Evolutionary conservation across 768 basidiomycete genomes (phyloP).

Genomic region (Dentipellis fragilis): DNA sequence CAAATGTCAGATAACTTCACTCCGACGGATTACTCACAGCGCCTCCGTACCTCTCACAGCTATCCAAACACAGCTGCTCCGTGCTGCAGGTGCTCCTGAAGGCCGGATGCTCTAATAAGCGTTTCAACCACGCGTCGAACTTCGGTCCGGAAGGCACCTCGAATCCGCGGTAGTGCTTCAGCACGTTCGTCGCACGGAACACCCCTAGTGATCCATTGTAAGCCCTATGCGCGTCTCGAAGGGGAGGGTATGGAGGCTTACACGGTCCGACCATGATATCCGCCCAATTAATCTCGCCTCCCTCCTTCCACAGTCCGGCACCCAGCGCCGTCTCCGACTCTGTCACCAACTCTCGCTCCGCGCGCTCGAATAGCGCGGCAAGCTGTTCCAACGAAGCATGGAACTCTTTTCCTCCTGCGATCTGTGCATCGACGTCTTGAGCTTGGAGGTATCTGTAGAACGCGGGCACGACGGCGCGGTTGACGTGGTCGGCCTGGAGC

Average conservation of each 20-base stretch:
- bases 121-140: conserved; percentile 41
- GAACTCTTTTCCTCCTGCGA: conserved; percentile 43
- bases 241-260: conserved; percentile 22
- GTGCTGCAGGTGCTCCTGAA: conserved; percentile 64
- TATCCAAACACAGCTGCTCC: conserved; percentile 56
- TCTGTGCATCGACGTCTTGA: conserved; percentile 45
- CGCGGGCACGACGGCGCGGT: conserved; percentile 51
- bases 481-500: conserved; percentile 60
- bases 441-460: conserved; percentile 73
- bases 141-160: conserved; percentile 37
- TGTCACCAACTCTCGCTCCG: conserved; percentile 27
- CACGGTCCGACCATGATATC: conserved; percentile 69
- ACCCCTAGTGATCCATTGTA: conserved; percentile 40
- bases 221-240: not conserved
- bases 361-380: conserved; percentile 44
- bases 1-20: not conserved
- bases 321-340: conserved; percentile 23
- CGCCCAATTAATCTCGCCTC: conserved; percentile 45
- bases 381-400: conserved; percentile 39
- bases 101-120: conserved; percentile 48
- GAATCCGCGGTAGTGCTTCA: conserved; percentile 62
- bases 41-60: conserved; percentile 50
- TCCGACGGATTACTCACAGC: not conserved
- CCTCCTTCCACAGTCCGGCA: conserved; percentile 54
- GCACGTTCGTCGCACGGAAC: conserved; percentile 50